phyloP scores from a whole-genome alignment of 2,329 filamentous ascomycete genomes.

The Didymella glomerata region DNA sequence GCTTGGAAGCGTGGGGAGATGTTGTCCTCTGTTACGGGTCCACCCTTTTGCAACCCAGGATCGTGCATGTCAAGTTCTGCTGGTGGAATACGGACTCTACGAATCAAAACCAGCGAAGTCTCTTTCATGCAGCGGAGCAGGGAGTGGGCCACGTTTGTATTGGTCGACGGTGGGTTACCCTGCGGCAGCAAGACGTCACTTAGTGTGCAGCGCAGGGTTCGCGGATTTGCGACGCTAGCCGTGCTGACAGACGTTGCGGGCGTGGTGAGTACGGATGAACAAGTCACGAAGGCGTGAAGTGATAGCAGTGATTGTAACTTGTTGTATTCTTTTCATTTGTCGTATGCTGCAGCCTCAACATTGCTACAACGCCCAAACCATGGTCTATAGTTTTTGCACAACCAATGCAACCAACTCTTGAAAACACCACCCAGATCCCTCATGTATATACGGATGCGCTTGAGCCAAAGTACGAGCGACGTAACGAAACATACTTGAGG shows the following conservation, averaged over 20 bases:
- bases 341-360: conserved; percentile 10
- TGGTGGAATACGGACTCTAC: conserved; percentile 1
- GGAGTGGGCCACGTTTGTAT: conserved; percentile 9
- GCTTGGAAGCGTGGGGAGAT: conserved; percentile 14
- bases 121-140: conserved; percentile 15
- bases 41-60: conserved; percentile 7
- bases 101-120: conserved; percentile 17
- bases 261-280: neutral
- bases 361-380: conserved; percentile 19
- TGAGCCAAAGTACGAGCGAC: conserved; percentile 15
- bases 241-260: conserved; percentile 9
- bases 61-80: conserved; percentile 10
- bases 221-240: conserved; percentile 12
- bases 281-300: neutral
- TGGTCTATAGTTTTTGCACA: conserved; percentile 23
- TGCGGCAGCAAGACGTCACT: conserved; percentile 16
- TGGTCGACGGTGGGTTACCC: conserved; percentile 8
- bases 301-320: neutral
- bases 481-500: conserved; percentile 23
- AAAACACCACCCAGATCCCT: conserved; percentile 20
- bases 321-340: conserved; percentile 8
- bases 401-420: conserved; percentile 20
- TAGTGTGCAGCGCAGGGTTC: conserved; percentile 6
- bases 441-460: conserved; percentile 16
- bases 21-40: conserved; percentile 9